These are phyloP conservation scores for Phytophthora foliorum DNA, from an alignment of 352 stramenopile genomes.

Conservation along the genomic window DNA sequence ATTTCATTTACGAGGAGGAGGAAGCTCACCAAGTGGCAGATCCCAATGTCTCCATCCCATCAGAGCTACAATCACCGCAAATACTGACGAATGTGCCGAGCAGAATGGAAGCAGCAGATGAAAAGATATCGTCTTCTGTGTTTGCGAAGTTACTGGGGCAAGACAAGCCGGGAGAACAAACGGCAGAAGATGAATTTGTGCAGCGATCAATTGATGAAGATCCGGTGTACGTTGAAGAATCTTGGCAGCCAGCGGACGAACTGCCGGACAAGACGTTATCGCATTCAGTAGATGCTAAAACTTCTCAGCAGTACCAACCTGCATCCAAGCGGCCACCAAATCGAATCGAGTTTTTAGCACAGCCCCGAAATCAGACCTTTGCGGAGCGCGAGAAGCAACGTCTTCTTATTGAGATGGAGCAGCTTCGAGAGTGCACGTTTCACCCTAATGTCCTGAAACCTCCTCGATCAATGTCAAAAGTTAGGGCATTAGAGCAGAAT, in stretches of 20 bases:
- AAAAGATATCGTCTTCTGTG: slow-evolving; percentile 8
- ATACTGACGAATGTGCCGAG: neutral
- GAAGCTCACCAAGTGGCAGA: slow-evolving; percentile 11
- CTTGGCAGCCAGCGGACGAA: neutral
- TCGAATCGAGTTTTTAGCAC: slow-evolving; percentile 57
- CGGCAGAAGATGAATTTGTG: slow-evolving; percentile 1
- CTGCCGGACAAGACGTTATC: neutral
- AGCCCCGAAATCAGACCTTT: slow-evolving; percentile 64
- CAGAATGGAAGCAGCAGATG: slow-evolving; percentile 5
- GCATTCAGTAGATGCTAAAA: neutral
- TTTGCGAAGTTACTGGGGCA: slow-evolving; percentile 25
- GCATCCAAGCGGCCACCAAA: slow-evolving; percentile 23
- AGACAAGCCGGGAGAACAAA: neutral
- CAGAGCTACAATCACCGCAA: neutral
- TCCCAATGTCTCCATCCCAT: neutral
- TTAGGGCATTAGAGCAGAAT: neutral
- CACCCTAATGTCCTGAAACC: slow-evolving; percentile 54
- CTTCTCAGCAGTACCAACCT: slow-evolving; percentile 12
- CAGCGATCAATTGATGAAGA: neutral
- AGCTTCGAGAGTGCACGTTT: slow-evolving; percentile 77
- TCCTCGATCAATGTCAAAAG: slow-evolving; percentile 17
- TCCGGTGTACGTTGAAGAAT: neutral
- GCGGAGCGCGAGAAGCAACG: slow-evolving; percentile 73
- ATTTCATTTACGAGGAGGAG: slow-evolving; percentile 32
- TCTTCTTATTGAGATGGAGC: slow-evolving; percentile 63